phyloP scores from a whole-genome alignment of 345 rosid species.

The Arabidopsis thaliana region TAIR10.1 NC_003076.8:15305001-15305500 shows the following conservation, averaged over 20 bases:
- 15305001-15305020: not conserved
- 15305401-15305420: not conserved
- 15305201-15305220: constrained; percentile 3
- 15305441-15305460: constrained; percentile 3
- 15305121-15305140: not conserved
- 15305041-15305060: constrained; percentile 86
- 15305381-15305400: not conserved
- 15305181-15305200: not conserved
- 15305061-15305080: constrained; percentile 96
- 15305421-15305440: not conserved
- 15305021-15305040: constrained; percentile 53
- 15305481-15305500: constrained; percentile 4
- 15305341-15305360: constrained; percentile 76
- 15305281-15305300: constrained; percentile 75
- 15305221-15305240: not conserved
- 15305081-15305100: constrained; percentile 73
- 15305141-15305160: not conserved
- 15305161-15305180: constrained; percentile 4
- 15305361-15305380: constrained; percentile 72
- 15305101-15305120: constrained; percentile 67
- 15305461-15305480: not conserved
- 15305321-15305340: constrained; percentile 55
- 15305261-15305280: constrained; percentile 68
- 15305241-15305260: constrained; percentile 19
- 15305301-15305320: constrained; percentile 61